Evolutionary conservation across 2,329 filamentous ascomycete species (phyloP).

Genomic region (Hymenoscyphus fraxineus): DNA sequence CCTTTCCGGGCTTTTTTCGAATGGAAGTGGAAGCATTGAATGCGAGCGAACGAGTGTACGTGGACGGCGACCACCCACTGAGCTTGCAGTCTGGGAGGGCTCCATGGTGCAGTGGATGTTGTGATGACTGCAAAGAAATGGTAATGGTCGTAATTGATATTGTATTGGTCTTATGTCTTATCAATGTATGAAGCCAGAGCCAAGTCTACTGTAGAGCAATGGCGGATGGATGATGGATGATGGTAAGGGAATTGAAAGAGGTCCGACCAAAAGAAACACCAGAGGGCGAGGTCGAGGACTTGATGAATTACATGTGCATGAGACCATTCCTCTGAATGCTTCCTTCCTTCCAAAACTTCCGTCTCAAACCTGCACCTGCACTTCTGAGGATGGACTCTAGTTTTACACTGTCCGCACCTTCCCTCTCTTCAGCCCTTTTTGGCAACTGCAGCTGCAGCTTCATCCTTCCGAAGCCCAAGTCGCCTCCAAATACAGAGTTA

Average conservation of each 20-base stretch:
- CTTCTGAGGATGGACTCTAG: background rate
- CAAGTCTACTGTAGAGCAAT: conserved; percentile 5
- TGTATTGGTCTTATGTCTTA: conserved; percentile 1
- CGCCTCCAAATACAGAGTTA: background rate
- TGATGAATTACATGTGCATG: background rate
- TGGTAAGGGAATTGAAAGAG: background rate
- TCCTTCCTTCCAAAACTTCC: background rate
- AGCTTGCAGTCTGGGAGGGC: background rate
- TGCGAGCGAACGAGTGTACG: conserved; percentile 4
- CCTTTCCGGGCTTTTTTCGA: background rate
- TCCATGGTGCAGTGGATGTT: conserved; percentile 4
- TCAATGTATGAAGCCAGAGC: background rate
- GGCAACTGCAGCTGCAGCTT: background rate
- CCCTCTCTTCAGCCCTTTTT: conserved; percentile 4
- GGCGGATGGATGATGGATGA: background rate
- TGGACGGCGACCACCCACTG: background rate
- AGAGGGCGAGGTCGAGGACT: background rate
- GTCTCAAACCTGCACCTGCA: too few relatives aligned
- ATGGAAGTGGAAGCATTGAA: background rate
- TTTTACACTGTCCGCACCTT: background rate
- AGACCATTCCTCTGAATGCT: background rate
- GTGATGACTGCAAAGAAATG: background rate
- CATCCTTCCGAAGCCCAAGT: conserved; percentile 4
- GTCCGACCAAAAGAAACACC: background rate
- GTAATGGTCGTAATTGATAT: conserved; percentile 2